These are phyloP conservation scores for Biancaea sappan DNA, from an alignment of 306 rosid genomes.

Conservation along the genomic window DNA sequence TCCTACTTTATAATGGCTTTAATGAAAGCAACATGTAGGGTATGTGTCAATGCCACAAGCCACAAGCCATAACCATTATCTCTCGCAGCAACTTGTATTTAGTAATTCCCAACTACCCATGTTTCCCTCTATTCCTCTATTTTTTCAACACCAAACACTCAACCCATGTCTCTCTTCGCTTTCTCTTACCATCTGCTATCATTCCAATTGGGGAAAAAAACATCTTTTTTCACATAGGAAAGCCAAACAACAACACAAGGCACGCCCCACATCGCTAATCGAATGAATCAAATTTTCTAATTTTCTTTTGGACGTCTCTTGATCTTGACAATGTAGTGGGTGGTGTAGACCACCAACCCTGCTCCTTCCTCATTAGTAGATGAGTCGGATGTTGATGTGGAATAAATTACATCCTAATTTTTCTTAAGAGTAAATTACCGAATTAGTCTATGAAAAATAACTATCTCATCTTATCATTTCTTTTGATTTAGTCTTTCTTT, in stretches of 20 bases:
- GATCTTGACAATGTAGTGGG: constrained; percentile 47
- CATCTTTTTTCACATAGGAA: no score
- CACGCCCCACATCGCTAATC: neutral
- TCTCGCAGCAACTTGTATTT: neutral
- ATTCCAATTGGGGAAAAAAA: neutral
- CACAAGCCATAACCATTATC: constrained; percentile 29
- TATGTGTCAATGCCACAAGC: constrained; percentile 44
- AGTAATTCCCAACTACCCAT: constrained; percentile 59
- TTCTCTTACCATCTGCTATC: no score
- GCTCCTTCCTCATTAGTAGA: constrained; percentile 24
- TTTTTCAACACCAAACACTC: no score
- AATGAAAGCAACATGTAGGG: constrained; percentile 68
- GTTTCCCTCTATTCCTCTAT: neutral
- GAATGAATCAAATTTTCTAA: constrained; percentile 1
- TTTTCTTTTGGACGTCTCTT: constrained; percentile 11
- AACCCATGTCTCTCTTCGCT: no score
- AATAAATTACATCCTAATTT: neutral
- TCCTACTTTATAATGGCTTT: neutral
- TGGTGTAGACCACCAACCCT: constrained; percentile 52
- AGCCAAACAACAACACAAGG: no score
- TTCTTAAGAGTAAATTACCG: neutral
- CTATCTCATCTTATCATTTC: no score
- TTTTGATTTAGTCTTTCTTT: no score
- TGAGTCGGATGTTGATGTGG: constrained; percentile 32
- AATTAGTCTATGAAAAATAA: no score